These are phyloP conservation scores for Fusarium sp. DNA, from an alignment of 2,329 filamentous ascomycete genomes.

Conservation along the genomic window DNA sequence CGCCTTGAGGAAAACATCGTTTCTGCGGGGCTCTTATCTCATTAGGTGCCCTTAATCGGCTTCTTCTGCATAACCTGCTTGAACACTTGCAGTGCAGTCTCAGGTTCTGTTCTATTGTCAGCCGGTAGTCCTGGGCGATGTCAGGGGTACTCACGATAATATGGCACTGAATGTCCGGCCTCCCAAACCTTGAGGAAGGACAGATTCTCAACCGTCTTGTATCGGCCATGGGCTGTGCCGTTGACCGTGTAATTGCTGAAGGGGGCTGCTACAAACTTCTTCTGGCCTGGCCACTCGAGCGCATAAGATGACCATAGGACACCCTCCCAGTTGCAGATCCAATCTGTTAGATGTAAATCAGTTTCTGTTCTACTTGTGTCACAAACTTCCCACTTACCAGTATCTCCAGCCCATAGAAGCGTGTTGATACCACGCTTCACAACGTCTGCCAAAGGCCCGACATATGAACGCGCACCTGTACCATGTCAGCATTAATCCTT, in stretches of 20 bases:
- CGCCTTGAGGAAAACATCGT: neutral
- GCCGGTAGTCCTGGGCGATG: neutral
- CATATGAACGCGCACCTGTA: constrained; percentile 55
- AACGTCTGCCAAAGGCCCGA: constrained; percentile 55
- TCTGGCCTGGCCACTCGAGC: constrained; percentile 53
- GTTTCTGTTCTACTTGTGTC: neutral
- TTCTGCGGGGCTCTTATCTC: neutral
- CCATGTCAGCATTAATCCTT: neutral
- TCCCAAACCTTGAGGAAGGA: constrained; percentile 68
- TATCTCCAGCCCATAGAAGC: constrained; percentile 65
- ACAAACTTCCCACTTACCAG: constrained; percentile 44
- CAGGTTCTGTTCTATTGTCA: constrained; percentile 34
- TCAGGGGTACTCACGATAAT: constrained; percentile 47
- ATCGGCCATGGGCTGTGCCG: constrained; percentile 58
- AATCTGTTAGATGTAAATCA: constrained; percentile 51
- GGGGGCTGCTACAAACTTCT: constrained; percentile 49
- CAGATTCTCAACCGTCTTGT: constrained; percentile 64
- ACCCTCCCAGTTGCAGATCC: constrained; percentile 68
- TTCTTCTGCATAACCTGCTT: constrained; percentile 42
- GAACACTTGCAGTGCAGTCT: constrained; percentile 42
- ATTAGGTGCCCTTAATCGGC: constrained; percentile 31
- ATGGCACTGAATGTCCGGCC: constrained; percentile 65
- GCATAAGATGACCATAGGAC: constrained; percentile 57
- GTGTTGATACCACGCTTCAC: constrained; percentile 59
- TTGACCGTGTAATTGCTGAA: constrained; percentile 58